These are phyloP conservation scores for Lasiosphaeria miniovina DNA, from an alignment of 495 filamentous ascomycete genomes.

Conservation along the genomic window DNA sequence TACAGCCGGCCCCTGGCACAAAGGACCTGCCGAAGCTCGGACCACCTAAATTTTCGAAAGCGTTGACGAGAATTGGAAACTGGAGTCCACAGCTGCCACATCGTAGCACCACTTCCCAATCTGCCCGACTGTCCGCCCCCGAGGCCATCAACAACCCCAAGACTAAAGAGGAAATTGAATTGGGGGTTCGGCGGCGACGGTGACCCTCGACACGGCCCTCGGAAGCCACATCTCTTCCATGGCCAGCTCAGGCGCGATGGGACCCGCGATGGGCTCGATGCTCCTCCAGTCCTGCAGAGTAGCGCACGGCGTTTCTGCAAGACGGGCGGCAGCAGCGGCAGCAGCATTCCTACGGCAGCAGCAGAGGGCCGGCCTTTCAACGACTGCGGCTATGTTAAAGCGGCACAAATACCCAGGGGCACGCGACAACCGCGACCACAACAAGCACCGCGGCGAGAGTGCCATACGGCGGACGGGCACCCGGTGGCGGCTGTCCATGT, in stretches of 20 bases:
- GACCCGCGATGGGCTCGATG: constrained; percentile 40
- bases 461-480: constrained; percentile 75
- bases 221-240: constrained; percentile 22
- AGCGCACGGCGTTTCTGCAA: neutral
- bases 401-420: constrained; percentile 34
- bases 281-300: constrained; percentile 17
- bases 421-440: constrained; percentile 56
- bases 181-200: neutral
- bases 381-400: constrained; percentile 33
- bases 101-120: constrained; percentile 9
- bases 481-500: constrained; percentile 63
- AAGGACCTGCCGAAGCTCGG: constrained; percentile 19
- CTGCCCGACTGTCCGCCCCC: neutral
- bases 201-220: neutral
- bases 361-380: constrained; percentile 33
- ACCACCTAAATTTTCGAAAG: constrained; percentile 32
- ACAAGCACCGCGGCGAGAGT: constrained; percentile 73
- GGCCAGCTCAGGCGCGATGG: constrained; percentile 42
- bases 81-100: neutral
- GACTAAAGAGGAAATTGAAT: neutral
- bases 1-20: too few relatives aligned
- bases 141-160: too few relatives aligned
- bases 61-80: neutral
- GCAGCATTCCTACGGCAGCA: constrained; percentile 14
- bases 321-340: neutral